Conservation (phyloP, 2,329 filamentous ascomycete genomes). For the Diplodia scrobiculata region DNA sequence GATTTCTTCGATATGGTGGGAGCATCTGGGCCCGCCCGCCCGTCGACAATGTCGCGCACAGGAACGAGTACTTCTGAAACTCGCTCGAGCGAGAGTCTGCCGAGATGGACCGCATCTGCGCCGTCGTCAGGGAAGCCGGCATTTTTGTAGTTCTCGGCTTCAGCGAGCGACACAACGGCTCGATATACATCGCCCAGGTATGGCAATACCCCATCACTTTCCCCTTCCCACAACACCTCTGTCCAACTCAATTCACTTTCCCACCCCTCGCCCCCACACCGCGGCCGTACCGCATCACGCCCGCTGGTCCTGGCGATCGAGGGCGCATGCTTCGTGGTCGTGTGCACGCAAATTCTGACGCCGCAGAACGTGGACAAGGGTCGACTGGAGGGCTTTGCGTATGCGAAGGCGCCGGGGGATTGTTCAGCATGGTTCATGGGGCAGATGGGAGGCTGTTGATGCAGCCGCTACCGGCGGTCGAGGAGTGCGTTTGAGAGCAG, state of each 20-base stretch:
- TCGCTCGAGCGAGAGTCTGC: conserved; percentile 46
- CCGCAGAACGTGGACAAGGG: conserved; percentile 49
- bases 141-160: conserved; percentile 48
- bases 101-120: conserved; percentile 50
- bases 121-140: conserved; percentile 38
- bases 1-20: not conserved
- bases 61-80: conserved; percentile 50
- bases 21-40: conserved; percentile 36
- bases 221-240: no score
- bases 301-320: conserved; percentile 61
- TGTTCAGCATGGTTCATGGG: conserved; percentile 55
- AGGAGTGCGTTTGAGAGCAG: conserved; percentile 40
- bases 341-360: conserved; percentile 54
- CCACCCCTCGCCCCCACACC: not conserved
- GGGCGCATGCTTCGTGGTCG: conserved; percentile 58
- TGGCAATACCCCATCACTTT: no score
- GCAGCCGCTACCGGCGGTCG: conserved; percentile 43
- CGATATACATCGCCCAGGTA: conserved; percentile 47
- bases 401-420: conserved; percentile 49
- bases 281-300: conserved; percentile 53
- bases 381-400: conserved; percentile 45
- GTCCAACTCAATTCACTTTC: not conserved
- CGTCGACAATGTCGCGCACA: conserved; percentile 46
- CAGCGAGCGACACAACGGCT: conserved; percentile 44
- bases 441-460: conserved; percentile 55